Conservation (phyloP, 176 grass and related monocot genomes). For the Lolium multiflorum region DNA sequence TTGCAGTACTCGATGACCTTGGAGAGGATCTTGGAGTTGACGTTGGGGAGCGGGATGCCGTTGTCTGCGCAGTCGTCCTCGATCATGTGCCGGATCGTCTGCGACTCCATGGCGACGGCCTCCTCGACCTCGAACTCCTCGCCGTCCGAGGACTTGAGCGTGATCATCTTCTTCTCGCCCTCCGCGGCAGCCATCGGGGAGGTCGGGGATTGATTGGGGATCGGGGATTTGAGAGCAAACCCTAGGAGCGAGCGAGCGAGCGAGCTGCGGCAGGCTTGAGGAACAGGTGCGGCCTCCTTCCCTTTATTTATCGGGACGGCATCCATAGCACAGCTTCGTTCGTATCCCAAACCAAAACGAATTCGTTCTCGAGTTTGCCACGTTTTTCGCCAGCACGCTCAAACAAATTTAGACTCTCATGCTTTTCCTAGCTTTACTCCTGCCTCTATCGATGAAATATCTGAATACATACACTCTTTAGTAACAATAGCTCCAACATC, state of each 20-base stretch:
- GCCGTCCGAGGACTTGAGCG: neutral
- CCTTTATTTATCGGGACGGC: too few species aligned
- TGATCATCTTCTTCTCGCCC: neutral
- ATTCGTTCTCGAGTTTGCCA: too few species aligned
- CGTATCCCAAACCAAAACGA: too few species aligned
- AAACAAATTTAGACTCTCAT: too few species aligned
- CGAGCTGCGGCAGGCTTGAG: neutral
- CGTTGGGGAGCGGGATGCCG: slow-evolving; percentile 63
- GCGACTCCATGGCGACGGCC: neutral
- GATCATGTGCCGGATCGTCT: slow-evolving; percentile 6
- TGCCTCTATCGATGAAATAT: too few species aligned
- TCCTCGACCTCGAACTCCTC: slow-evolving; percentile 8
- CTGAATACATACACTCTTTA: too few species aligned
- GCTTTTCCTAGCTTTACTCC: too few species aligned
- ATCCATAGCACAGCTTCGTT: too few species aligned
- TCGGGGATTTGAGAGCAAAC: neutral
- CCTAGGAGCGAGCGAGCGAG: neutral
- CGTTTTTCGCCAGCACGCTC: too few species aligned
- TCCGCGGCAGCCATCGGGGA: neutral
- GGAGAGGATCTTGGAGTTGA: slow-evolving; percentile 66
- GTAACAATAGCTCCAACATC: too few species aligned
- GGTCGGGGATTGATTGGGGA: neutral
- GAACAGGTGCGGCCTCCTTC: too few species aligned
- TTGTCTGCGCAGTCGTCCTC: slow-evolving; percentile 18
- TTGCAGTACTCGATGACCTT: slow-evolving; percentile 84